Evolutionary conservation across 257 asterid species (phyloP), one percentile per base, ranked within the genome.

Genomic region (Gentiana straminea): DNA sequence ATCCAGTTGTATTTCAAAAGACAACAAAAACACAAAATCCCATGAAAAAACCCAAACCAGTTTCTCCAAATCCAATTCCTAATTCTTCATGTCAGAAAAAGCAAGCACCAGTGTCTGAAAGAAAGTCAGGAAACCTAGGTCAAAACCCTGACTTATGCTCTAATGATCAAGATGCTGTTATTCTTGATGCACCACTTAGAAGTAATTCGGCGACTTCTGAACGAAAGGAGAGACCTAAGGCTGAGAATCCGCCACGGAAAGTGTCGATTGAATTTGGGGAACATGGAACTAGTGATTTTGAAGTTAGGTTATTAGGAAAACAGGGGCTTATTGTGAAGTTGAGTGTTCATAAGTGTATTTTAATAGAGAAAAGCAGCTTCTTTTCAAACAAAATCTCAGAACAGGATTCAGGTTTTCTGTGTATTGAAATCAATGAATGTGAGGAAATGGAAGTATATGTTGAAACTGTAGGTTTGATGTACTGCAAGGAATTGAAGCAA

Each of bases 241-340:
- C 55, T 48, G 96, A 84, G 59, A 77, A 74, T 60, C 81, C 84
- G 0, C 81, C 82, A 0, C 75, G 81, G 72, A 91, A 91, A 77
- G 96, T 91, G 10, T 69, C 93, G 3, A 75, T 91, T 57, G 96
- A 91, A 84, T 91, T 91, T 73, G 98, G 98, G 36, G 98, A 91
- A 60, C 70, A 86, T 33, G 94, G 95, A 52, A 84, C 86, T 1
- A 81, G 98, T 63, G 96, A 91, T 70, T 71, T 91, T 62, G 83
- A 79, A 76, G 77, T 91, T 50, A 83, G 83, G 62, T 67, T 91
- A 73, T 66, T 79, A 0, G 96, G 96, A 58, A 83, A 79, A 67
- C 90, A 83, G 64, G 98, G 97, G 0, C 61, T 92, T 54, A 48
- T 79, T 6, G 98, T 92, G 81, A 88, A 92, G 72, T 66, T 92